phyloP scores from a whole-genome alignment of 202 grass and related monocot species.

The Miscanthus sacchariflorus region DNA sequence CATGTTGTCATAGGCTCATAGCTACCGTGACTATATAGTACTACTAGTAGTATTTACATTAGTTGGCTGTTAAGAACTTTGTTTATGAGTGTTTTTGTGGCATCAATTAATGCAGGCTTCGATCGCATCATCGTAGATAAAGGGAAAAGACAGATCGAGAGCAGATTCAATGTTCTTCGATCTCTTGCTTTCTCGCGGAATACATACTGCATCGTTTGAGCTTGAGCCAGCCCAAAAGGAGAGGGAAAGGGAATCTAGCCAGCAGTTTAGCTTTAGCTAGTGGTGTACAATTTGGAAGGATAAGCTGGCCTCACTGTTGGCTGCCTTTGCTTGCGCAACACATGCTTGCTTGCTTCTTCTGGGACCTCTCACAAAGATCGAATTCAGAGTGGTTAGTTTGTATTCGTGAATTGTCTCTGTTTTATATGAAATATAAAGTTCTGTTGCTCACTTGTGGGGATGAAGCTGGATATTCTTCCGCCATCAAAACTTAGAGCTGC shows the following conservation, averaged over 20 bases:
- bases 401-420: background rate
- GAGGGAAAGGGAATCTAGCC: conserved; percentile 42
- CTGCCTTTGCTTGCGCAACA: background rate
- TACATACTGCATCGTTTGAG: background rate
- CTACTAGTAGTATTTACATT: background rate
- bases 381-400: background rate
- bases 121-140: background rate
- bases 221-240: conserved; percentile 39
- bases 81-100: background rate
- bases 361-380: background rate
- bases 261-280: conserved; percentile 41
- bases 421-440: background rate
- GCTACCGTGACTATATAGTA: background rate
- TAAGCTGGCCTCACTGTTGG: conserved; percentile 21
- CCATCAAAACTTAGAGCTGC: background rate
- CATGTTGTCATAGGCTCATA: background rate
- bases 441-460: background rate
- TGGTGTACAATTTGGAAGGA: conserved; percentile 40
- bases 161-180: conserved; percentile 21
- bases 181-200: conserved; percentile 16
- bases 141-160: background rate
- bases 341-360: background rate
- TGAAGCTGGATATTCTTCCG: background rate
- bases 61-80: background rate
- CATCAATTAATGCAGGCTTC: background rate